Evolutionary conservation across 164 flowering plant species (phyloP).

Genomic region (Stephania cephalantha): DNA sequence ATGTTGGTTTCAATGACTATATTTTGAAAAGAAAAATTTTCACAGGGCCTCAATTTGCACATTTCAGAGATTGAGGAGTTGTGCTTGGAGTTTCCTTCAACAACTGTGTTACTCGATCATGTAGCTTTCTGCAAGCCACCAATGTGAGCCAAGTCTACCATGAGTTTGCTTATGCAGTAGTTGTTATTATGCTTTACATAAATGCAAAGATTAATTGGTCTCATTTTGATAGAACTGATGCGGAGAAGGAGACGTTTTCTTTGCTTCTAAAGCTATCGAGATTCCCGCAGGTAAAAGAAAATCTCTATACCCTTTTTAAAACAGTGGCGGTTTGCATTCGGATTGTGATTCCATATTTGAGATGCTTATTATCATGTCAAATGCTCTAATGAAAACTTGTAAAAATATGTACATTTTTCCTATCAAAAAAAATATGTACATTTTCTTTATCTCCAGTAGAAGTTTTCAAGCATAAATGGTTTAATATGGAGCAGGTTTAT

Average conservation of each 20-base stretch:
- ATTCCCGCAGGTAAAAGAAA: conserved; percentile 66
- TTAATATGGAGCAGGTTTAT: conserved; percentile 50
- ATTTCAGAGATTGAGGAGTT: conserved; percentile 70
- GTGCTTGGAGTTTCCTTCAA: conserved; percentile 77
- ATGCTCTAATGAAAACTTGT: too few relatives aligned
- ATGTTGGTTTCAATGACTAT: too few relatives aligned
- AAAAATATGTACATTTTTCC: too few relatives aligned
- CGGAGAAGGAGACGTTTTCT: conserved; percentile 48
- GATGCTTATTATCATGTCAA: background rate
- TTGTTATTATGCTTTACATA: background rate
- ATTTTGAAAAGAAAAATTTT: background rate
- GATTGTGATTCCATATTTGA: background rate
- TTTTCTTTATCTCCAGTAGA: too few relatives aligned
- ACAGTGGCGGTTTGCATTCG: background rate
- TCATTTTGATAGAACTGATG: conserved; percentile 47
- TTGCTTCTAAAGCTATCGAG: conserved; percentile 56
- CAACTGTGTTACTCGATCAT: conserved; percentile 77
- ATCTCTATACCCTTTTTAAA: background rate
- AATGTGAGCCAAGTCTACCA: conserved; percentile 30
- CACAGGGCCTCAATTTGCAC: conserved; percentile 83
- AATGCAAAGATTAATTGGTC: conserved; percentile 4
- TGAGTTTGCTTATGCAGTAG: background rate
- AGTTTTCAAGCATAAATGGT: background rate
- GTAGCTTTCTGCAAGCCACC: conserved; percentile 91
- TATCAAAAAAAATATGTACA: too few relatives aligned